phyloP scores from a whole-genome alignment of 2,329 filamentous ascomycete genomes.

The Alternaria atra region DNA sequence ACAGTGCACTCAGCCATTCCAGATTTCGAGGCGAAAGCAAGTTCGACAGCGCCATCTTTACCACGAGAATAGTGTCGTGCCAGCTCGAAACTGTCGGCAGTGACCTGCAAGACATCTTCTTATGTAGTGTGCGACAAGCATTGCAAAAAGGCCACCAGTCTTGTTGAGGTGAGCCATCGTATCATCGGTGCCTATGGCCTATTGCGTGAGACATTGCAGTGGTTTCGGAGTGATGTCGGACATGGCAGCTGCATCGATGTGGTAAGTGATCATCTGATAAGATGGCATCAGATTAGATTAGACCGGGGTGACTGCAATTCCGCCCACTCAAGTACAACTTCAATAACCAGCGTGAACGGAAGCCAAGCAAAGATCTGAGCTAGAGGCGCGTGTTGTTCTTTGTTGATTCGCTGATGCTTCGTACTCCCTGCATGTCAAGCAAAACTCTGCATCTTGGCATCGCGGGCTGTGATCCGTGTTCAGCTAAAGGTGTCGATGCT shows the following conservation, averaged over 20 bases:
- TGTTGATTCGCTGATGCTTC: background rate
- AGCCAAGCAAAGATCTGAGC: background rate
- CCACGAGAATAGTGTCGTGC: background rate
- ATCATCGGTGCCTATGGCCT: background rate
- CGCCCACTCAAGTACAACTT: background rate
- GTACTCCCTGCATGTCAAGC: background rate
- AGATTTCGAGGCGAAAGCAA: background rate
- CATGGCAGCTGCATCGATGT: background rate
- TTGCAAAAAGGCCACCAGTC: background rate
- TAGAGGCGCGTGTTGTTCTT: background rate
- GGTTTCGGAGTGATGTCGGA: background rate
- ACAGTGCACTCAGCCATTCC: background rate
- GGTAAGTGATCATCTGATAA: slow-evolving; percentile 8
- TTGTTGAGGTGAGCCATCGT: background rate
- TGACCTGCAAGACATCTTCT: background rate
- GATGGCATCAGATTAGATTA: slow-evolving; percentile 11
- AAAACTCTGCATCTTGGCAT: slow-evolving; percentile 5
- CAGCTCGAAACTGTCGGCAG: background rate
- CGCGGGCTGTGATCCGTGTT: background rate
- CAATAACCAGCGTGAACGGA: background rate
- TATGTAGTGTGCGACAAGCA: background rate
- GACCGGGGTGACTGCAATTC: background rate
- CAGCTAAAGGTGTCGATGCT: background rate
- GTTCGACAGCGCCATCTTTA: background rate
- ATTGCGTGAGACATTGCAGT: background rate